Percentiles rank a stretch among this genome's conserved stretches.
Conservation (phyloP, 2,329 filamentous ascomycete genomes). For the Chaetothyriales sp. region DNA sequence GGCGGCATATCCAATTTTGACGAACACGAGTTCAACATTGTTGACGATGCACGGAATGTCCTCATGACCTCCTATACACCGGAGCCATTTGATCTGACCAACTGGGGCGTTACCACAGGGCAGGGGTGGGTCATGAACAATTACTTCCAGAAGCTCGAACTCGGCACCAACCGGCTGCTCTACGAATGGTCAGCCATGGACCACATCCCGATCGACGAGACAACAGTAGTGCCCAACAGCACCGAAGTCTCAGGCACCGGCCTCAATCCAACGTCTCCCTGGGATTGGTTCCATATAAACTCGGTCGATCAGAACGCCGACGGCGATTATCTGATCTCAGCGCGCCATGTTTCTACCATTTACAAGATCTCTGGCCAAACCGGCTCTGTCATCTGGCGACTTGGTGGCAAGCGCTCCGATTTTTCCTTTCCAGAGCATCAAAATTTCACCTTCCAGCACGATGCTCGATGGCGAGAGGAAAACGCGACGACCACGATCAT, state of each 20-base stretch:
- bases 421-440: conserved; percentile 8
- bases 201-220: conserved; percentile 36
- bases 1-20: conserved; percentile 21
- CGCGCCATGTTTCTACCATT: conserved; percentile 28
- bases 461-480: conserved; percentile 27
- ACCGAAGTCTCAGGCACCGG: conserved; percentile 36
- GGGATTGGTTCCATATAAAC: conserved; percentile 35
- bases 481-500: conserved; percentile 27
- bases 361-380: conserved; percentile 30
- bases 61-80: conserved; percentile 27
- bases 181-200: conserved; percentile 49
- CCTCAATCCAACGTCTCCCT: conserved; percentile 30
- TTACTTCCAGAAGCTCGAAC: conserved; percentile 38
- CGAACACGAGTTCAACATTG: conserved; percentile 40
- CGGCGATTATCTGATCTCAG: conserved; percentile 30
- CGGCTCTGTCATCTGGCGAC: conserved; percentile 26
- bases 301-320: conserved; percentile 28
- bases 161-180: conserved; percentile 39
- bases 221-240: conserved; percentile 33
- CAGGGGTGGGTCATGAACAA: conserved; percentile 12
- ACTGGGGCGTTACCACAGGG: conserved; percentile 4
- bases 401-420: conserved; percentile 25
- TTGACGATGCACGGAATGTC: conserved; percentile 30
- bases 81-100: conserved; percentile 8
- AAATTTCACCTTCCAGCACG: conserved; percentile 31